These are phyloP conservation scores for Cadophora malorum DNA, from an alignment of 2,329 filamentous ascomycete genomes.

Conservation along the genomic window DNA sequence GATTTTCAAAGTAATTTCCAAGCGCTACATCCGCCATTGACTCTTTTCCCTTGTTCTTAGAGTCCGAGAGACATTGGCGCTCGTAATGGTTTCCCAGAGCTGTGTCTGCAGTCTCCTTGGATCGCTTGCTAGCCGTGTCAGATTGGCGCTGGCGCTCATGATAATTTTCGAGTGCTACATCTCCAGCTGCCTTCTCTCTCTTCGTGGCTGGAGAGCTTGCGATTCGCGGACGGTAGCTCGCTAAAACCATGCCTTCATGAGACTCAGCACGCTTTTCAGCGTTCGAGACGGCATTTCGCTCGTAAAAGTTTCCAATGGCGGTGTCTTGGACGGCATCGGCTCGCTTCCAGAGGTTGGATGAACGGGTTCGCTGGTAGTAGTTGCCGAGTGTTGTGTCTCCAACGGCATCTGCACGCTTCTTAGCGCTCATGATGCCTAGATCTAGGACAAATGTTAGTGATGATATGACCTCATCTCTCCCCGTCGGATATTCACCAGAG, in stretches of 20 bases:
- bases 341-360: too few relatives aligned
- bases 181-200: not conserved
- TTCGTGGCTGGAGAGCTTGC: not conserved
- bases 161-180: conserved; percentile 6
- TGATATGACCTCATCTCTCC: not conserved
- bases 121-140: not conserved
- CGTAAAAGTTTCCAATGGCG: conserved; percentile 1
- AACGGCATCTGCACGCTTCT: not conserved
- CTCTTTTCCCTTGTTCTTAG: not conserved
- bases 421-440: too few relatives aligned
- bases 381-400: not conserved
- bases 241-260: not conserved
- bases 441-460: not conserved
- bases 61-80: not conserved
- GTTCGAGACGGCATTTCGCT: not conserved
- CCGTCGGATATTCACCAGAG: not conserved
- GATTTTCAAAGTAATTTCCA: conserved; percentile 3
- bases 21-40: not conserved
- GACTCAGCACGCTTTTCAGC: not conserved
- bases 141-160: not conserved
- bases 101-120: not conserved
- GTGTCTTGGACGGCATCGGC: not conserved
- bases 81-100: conserved; percentile 6
- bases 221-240: not conserved
- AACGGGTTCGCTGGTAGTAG: not conserved